These are phyloP conservation scores for Trichothecium sympodiale DNA, from an alignment of 2,329 filamentous ascomycete species.

Conservation along the genomic window DNA sequence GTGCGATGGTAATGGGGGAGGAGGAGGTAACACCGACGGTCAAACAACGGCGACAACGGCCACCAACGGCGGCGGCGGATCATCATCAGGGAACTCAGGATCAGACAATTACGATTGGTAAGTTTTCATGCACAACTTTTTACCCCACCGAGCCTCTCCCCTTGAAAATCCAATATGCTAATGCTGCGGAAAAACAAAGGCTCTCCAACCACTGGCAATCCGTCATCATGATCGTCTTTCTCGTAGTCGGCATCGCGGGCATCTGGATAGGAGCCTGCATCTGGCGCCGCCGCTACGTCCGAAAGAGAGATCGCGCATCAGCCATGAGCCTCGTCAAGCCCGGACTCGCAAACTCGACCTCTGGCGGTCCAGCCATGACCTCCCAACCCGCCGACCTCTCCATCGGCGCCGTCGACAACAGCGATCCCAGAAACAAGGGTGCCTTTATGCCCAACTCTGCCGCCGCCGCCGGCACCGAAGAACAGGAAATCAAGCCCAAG, in stretches of 20 bases:
- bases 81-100: conserved; percentile 4
- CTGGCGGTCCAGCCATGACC: conserved; percentile 20
- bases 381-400: conserved; percentile 15
- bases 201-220: conserved; percentile 62
- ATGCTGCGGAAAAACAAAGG: conserved; percentile 29
- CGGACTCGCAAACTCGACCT: conserved; percentile 20
- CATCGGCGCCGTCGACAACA: conserved; percentile 15
- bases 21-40: conserved; percentile 6
- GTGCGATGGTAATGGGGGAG: conserved; percentile 29
- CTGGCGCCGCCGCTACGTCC: conserved; percentile 63
- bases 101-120: conserved; percentile 35
- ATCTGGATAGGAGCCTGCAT: conserved; percentile 59
- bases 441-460: conserved; percentile 11
- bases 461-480: conserved; percentile 5
- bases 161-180: not conserved
- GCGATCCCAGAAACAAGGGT: conserved; percentile 11
- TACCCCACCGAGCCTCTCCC: no score
- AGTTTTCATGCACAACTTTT: no score
- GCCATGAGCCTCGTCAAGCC: conserved; percentile 25
- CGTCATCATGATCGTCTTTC: conserved; percentile 70
- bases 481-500: conserved; percentile 9
- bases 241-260: conserved; percentile 56
- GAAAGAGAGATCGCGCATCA: conserved; percentile 49
- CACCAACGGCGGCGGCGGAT: conserved; percentile 7
- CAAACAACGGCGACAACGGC: conserved; percentile 2